phyloP scores from a whole-genome alignment of 1,284 basidiomycete species.

The Ustilago esculenta region DNA sequence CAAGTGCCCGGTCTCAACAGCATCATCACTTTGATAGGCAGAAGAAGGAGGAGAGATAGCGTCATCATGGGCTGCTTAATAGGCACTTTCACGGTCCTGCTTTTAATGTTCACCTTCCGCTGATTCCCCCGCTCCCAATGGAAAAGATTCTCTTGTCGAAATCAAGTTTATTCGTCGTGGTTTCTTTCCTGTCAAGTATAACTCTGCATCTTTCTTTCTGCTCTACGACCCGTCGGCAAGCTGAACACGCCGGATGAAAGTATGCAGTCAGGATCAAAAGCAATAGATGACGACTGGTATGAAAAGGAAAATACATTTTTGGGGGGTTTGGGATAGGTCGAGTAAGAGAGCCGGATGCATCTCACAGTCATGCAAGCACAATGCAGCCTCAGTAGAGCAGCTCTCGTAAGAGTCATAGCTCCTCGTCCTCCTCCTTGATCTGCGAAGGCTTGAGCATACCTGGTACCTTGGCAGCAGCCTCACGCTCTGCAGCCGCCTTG shows the following conservation, averaged over 20 bases:
- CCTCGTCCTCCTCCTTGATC: constrained; percentile 62
- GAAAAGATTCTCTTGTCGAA: no score
- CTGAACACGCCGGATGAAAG: no score
- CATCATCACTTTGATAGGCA: constrained; percentile 88
- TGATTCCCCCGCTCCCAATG: no score
- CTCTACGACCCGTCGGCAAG: no score
- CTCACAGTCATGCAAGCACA: no score
- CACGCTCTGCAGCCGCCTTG: constrained; percentile 80
- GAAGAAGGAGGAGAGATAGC: constrained; percentile 85
- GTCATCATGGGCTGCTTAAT: constrained; percentile 88
- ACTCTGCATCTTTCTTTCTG: no score
- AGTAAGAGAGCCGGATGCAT: no score
- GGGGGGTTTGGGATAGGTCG: not conserved
- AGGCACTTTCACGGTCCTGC: constrained; percentile 80
- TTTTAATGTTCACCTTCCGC: constrained; percentile 75
- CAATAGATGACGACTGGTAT: constrained; percentile 15
- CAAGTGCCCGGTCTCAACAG: constrained; percentile 94
- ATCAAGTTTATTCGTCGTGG: no score
- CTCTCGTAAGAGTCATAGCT: constrained; percentile 60
- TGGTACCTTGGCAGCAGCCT: constrained; percentile 92
- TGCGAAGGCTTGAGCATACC: constrained; percentile 90
- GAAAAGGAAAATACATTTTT: constrained; percentile 27
- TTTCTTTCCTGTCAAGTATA: no score
- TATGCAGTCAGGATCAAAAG: no score
- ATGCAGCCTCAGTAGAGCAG: constrained; percentile 40